Percentiles rank a stretch among this genome's conserved stretches.
Evolutionary conservation across 2,329 filamentous ascomycete species (phyloP).

Genomic region (Aspergillus eucalypticola): DNA sequence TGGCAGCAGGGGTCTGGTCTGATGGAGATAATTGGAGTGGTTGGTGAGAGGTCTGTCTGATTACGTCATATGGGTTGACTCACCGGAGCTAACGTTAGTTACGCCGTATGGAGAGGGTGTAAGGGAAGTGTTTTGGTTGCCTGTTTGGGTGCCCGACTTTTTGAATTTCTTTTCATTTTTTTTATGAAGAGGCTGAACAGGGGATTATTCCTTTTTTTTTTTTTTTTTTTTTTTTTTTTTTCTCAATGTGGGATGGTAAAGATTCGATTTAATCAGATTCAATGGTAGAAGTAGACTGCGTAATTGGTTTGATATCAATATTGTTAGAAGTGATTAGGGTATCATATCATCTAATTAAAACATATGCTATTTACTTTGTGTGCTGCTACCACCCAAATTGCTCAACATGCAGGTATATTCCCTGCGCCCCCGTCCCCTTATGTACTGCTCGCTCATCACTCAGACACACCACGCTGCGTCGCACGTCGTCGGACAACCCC

Average conservation of each 20-base stretch:
- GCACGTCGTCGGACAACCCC: slow-evolving; percentile 57
- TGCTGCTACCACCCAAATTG: slow-evolving; percentile 50
- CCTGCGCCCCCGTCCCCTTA: slow-evolving; percentile 67
- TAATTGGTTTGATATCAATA: not conserved
- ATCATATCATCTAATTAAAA: not conserved
- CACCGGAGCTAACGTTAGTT: not conserved
- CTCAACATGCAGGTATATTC: slow-evolving; percentile 62
- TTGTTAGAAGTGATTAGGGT: not conserved
- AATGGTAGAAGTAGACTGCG: too few relatives aligned
- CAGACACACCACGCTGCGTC: slow-evolving; percentile 55
- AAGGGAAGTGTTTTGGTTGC: not conserved
- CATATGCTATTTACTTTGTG: not conserved
- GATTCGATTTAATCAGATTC: too few relatives aligned
- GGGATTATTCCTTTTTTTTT: too few relatives aligned
- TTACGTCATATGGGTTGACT: slow-evolving; percentile 14
- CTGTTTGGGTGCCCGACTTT: not conserved
- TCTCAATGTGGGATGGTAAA: too few relatives aligned
- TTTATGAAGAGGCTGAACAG: too few relatives aligned
- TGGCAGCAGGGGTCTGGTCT: slow-evolving; percentile 5
- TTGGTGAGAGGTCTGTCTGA: slow-evolving; percentile 5
- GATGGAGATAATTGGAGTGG: not conserved
- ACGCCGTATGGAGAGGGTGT: too few relatives aligned
- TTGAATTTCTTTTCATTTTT: too few relatives aligned
- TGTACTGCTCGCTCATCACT: slow-evolving; percentile 68
- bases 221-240: too few relatives aligned